Evolutionary conservation across 1,284 basidiomycete species (phyloP), one percentile per base, ranked within the genome.

Genomic region (Austropuccinia psidii): DNA sequence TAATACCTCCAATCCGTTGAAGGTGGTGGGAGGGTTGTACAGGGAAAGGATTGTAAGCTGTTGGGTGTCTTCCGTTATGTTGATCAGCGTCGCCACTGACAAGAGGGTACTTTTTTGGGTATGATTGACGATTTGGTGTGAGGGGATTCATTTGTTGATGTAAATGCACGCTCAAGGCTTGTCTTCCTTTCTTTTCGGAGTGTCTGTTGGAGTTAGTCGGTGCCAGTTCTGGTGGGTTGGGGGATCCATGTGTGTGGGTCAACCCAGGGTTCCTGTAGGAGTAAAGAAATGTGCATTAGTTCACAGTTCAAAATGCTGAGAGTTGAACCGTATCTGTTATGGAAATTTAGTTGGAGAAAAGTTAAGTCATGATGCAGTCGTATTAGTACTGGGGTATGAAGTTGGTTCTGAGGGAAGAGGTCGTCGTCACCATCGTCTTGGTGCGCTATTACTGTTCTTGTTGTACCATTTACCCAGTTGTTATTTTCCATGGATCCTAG

Each of bases 261-360:
- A 19, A 21, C 41, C 60, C 60, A 62, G 15, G 60, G 60, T 7
- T 62, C 60, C 27, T 62, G 60, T n/a, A n/a, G n/a, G n/a, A 49
- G 13, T n/a, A 64, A 19, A 33, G 29, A n/a, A 2, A 49, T 29
- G 27, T 47, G 29, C 11, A 33, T 29, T n/a, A 33, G 29, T 60
- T 60, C 37, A 2, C n/a, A 21, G 29, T 39, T 21, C 11, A 62
- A 29, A 2, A 17, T 17, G 33, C 60, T 45, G 21, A 62, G 60
- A n/a, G 60, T 62, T 17, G 60, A 45, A 29, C 47, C 60, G 29
- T 62, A 45, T 5, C 41, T 37, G 35, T 62, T 62, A 31, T 62
- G 60, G 35, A 37, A 62, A 24, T 62, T 62, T 7, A 62, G 60
- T 17, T 62, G n/a, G n/a, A n/a, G n/a, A n/a, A n/a, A n/a, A n/a